Percentiles rank a stretch among this genome's conserved stretches.
Conservation (phyloP, 2,329 filamentous ascomycete genomes). For the Penicillium sclerotigenum region DNA sequence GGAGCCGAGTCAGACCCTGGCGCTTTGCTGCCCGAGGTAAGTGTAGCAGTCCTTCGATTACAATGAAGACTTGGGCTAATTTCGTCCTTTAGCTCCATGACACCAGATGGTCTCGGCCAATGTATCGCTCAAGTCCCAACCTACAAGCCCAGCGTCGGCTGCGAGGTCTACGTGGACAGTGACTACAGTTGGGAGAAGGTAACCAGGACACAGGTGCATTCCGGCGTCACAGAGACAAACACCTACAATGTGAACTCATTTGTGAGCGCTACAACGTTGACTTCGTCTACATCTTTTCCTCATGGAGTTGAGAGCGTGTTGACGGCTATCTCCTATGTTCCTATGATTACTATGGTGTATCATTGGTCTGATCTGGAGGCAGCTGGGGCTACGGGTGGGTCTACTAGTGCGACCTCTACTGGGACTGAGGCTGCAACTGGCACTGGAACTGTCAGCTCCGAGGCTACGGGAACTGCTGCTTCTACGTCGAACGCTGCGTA, state of each 20-base stretch:
- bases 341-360: background rate
- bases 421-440: background rate
- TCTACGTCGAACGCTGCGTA: background rate
- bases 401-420: background rate
- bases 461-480: background rate
- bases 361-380: background rate
- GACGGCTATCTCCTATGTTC: background rate
- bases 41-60: background rate
- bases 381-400: background rate
- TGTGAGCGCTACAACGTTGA: background rate
- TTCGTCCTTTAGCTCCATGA: background rate
- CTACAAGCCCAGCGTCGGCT: background rate
- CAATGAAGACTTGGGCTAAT: background rate
- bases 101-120: background rate
- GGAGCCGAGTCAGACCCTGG: background rate
- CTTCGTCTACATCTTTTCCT: background rate
- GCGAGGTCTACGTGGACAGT: background rate
- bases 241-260: background rate
- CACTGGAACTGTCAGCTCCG: background rate
- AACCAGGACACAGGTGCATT: background rate
- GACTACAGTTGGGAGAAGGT: background rate
- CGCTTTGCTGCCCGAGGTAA: background rate
- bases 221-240: background rate
- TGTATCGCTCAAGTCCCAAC: background rate
- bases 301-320: background rate